Conservation (phyloP, 768 basidiomycete genomes). For the Russula vinacea region DNA sequence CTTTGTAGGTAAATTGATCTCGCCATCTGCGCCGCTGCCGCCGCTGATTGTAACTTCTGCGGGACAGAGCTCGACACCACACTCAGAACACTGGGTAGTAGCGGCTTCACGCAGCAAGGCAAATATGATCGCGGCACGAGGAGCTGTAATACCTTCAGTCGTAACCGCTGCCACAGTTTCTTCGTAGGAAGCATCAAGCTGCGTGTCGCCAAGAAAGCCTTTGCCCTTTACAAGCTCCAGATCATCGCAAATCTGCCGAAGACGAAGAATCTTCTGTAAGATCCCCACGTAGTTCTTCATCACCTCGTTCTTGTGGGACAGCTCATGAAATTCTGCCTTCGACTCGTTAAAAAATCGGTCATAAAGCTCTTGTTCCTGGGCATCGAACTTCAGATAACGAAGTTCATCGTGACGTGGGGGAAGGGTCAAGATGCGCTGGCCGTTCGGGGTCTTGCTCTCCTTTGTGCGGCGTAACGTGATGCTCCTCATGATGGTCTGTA, state of each 20-base stretch:
- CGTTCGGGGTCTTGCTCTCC: conserved; percentile 76
- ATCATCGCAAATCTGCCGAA: conserved; percentile 98
- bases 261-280: conserved; percentile 89
- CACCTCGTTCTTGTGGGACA: conserved; percentile 85
- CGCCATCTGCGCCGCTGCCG: conserved; percentile 45
- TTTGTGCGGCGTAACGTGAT: conserved; percentile 96
- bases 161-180: conserved; percentile 73
- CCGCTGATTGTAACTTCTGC: conserved; percentile 43
- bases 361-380: conserved; percentile 81
- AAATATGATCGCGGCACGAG: conserved; percentile 79
- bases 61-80: conserved; percentile 69
- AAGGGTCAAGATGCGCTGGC: conserved; percentile 79
- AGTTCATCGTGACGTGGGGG: conserved; percentile 90
- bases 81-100: conserved; percentile 86
- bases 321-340: conserved; percentile 85
- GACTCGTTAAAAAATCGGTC: conserved; percentile 85
- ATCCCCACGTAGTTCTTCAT: conserved; percentile 99
- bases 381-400: conserved; percentile 78
- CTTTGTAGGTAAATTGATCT: conserved; percentile 48
- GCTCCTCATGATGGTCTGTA: conserved; percentile 96
- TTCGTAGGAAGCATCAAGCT: conserved; percentile 61
- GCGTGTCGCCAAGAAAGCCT: conserved; percentile 44
- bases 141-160: conserved; percentile 70
- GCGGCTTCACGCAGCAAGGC: conserved; percentile 81
- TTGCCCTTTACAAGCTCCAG: conserved; percentile 83